Conservation (phyloP, 331 rosid genomes). For the Malus hybrid region DNA sequence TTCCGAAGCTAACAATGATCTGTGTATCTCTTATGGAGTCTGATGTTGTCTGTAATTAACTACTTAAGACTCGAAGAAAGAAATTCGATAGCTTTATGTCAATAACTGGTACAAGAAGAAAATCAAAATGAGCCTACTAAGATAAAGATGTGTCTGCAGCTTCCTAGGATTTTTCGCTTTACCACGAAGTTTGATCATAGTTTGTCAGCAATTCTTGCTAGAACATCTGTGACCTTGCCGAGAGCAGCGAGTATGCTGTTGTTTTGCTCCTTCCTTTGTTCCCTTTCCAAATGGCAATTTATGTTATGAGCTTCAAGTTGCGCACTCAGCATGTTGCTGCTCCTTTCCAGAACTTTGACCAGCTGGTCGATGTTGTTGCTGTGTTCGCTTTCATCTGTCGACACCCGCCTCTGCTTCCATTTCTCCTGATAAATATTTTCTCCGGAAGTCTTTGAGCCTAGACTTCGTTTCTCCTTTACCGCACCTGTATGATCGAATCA, state of each 20-base stretch:
- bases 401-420: slow-evolving; percentile 31
- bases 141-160: background rate
- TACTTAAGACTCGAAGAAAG: background rate
- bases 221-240: slow-evolving; percentile 1
- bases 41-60: background rate
- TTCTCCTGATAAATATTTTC: slow-evolving; percentile 25
- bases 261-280: background rate
- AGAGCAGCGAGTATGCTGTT: background rate
- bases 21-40: background rate
- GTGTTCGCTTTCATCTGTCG: slow-evolving; percentile 23
- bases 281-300: slow-evolving; percentile 8
- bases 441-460: slow-evolving; percentile 22
- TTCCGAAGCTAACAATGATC: background rate
- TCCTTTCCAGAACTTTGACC: slow-evolving; percentile 32
- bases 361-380: slow-evolving; percentile 9
- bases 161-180: background rate
- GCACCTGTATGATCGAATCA: slow-evolving; percentile 2
- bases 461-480: slow-evolving; percentile 4
- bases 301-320: slow-evolving; percentile 39
- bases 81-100: background rate
- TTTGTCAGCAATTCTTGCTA: slow-evolving; percentile 1
- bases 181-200: background rate
- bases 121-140: background rate
- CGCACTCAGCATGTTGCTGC: slow-evolving; percentile 29
- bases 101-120: slow-evolving; percentile 1